Conservation (phyloP, 2,329 filamentous ascomycete species). For the Ophiostoma himal-ulmi region DNA sequence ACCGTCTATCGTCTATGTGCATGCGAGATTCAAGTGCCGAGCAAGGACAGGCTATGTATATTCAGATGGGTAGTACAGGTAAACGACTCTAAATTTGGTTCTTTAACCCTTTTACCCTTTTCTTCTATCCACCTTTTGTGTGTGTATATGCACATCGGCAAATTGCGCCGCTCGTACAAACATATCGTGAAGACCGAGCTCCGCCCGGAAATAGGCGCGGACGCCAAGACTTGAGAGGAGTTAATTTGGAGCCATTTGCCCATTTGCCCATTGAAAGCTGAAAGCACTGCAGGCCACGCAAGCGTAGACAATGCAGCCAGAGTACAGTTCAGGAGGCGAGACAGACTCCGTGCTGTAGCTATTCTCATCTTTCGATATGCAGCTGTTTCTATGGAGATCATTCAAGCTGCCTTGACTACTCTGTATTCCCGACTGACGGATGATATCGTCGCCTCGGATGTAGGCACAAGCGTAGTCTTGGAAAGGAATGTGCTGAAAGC, state of each 20-base stretch:
- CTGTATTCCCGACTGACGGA: too few species aligned
- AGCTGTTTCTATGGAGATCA: not conserved
- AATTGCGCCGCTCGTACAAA: not conserved
- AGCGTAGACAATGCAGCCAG: not conserved
- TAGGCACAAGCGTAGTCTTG: not conserved
- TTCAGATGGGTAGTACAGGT: not conserved
- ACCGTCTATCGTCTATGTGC: not conserved
- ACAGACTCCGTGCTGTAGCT: not conserved
- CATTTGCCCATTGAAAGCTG: not conserved
- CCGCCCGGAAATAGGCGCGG: not conserved
- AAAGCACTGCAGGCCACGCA: not conserved
- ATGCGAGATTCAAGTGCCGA: not conserved
- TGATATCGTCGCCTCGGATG: too few species aligned
- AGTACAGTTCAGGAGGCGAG: too few species aligned
- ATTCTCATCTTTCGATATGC: not conserved
- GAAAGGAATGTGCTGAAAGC: slow-evolving; percentile 1
- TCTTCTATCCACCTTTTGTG: not conserved
- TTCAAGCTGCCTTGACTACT: not conserved
- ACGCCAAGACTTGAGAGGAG: not conserved
- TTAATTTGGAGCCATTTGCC: not conserved
- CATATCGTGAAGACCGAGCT: not conserved
- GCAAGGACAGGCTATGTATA: not conserved
- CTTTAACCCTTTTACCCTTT: not conserved
- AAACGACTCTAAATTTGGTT: too few species aligned
- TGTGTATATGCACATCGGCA: not conserved